Percentiles rank a stretch among this genome's conserved stretches.
Evolutionary conservation across 2,329 filamentous ascomycete genomes (phyloP).

Genomic region (Anisogramma anomala): DNA sequence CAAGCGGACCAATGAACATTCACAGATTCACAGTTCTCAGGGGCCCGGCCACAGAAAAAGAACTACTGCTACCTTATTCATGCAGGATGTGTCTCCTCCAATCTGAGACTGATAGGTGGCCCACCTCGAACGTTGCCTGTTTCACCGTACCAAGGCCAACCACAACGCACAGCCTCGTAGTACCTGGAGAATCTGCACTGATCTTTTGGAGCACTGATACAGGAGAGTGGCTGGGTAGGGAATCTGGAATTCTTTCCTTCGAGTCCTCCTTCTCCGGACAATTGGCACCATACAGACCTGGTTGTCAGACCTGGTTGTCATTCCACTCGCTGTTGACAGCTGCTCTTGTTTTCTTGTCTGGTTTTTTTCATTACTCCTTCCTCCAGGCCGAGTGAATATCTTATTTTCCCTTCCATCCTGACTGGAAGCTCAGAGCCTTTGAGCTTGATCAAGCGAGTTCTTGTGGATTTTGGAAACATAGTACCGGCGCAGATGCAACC

Average conservation of each 20-base stretch:
- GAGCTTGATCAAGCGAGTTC: too few species aligned
- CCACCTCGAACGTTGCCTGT: constrained; percentile 13
- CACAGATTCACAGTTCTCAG: too few species aligned
- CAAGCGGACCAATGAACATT: too few species aligned
- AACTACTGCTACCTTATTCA: constrained; percentile 1
- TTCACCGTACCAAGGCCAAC: constrained; percentile 6
- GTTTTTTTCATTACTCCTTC: constrained; percentile 1
- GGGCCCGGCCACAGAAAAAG: too few species aligned
- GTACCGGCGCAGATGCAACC: too few species aligned
- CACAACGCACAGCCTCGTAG: constrained; percentile 7
- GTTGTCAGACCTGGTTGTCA: too few species aligned
- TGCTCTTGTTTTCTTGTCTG: constrained; percentile 12
- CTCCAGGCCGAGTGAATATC: constrained; percentile 22
- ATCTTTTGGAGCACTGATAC: not conserved
- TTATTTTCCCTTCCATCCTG: constrained; percentile 11
- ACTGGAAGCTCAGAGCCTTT: not conserved
- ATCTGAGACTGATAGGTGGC: constrained; percentile 12
- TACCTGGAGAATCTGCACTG: constrained; percentile 4
- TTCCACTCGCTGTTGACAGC: not conserved
- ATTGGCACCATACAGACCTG: too few species aligned
- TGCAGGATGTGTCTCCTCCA: constrained; percentile 9
- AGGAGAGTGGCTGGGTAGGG: too few species aligned
- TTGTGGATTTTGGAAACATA: too few species aligned
- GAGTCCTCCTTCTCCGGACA: constrained; percentile 10
- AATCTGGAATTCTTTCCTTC: too few species aligned